A percentile compares a stretch with the other conserved stretches of the same genome.
Conservation (phyloP, 345 rosid genomes). For the Abelmoschus esculentus region DNA sequence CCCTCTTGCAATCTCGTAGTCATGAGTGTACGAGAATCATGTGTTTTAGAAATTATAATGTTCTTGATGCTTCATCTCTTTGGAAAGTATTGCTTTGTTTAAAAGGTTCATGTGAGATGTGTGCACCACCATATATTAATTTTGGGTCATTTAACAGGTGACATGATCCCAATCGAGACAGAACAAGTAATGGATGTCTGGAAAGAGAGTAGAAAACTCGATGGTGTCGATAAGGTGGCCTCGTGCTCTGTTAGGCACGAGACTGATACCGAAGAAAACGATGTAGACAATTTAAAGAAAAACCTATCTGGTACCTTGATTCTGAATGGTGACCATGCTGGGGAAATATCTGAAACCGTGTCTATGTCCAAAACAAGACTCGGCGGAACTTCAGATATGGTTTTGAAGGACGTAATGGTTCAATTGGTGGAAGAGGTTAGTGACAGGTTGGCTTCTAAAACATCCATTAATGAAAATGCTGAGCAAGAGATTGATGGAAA, state of each 20-base stretch:
- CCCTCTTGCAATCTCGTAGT: no score
- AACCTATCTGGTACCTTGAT: conserved; percentile 3
- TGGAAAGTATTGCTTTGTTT: no score
- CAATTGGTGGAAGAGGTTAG: conserved; percentile 28
- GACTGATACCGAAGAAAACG: conserved; percentile 7
- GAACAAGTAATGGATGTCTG: conserved; percentile 14
- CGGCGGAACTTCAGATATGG: conserved; percentile 19
- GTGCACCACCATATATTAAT: no score
- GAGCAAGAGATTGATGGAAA: conserved; percentile 3
- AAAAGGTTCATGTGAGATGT: no score
- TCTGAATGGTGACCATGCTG: conserved; percentile 5
- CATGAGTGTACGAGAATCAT: no score
- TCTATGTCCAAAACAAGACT: conserved; percentile 23
- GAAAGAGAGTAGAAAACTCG: conserved; percentile 19
- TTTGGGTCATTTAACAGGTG: background rate
- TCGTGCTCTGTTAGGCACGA: conserved; percentile 7
- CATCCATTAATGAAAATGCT: conserved; percentile 8
- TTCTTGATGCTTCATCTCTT: no score
- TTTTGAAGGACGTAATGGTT: conserved; percentile 32
- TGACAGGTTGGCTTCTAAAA: conserved; percentile 22
- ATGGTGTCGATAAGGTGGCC: conserved; percentile 11
- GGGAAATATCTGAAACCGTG: conserved; percentile 19
- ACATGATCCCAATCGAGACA: conserved; percentile 11
- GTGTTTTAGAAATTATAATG: no score
- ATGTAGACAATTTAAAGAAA: conserved; percentile 7